phyloP scores from a whole-genome alignment of 495 filamentous ascomycete species.

The Immersiella caudata region DNA sequence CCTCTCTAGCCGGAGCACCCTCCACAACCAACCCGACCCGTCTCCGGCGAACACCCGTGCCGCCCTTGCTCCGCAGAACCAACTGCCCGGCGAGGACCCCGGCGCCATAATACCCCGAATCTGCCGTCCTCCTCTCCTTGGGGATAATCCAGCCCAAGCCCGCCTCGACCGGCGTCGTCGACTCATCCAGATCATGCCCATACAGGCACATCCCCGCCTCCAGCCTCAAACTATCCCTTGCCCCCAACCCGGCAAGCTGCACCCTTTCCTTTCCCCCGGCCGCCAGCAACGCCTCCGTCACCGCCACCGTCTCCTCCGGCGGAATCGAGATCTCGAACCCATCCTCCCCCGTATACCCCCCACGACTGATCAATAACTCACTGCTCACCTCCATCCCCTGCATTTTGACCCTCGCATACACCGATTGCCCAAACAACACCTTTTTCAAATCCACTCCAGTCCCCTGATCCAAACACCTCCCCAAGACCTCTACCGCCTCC shows the following conservation, averaged over 20 bases:
- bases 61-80: conserved; percentile 66
- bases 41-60: conserved; percentile 65
- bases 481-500: conserved; percentile 64
- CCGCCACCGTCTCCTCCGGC: conserved; percentile 53
- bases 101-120: conserved; percentile 71
- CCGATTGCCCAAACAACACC: conserved; percentile 78
- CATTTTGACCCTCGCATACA: conserved; percentile 54
- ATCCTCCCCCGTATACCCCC: conserved; percentile 96
- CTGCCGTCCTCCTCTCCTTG: conserved; percentile 68
- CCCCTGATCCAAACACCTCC: conserved; percentile 51
- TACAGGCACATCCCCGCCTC: conserved; percentile 99
- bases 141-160: conserved; percentile 84
- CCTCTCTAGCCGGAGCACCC: conserved; percentile 88
- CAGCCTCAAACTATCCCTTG: conserved; percentile 86
- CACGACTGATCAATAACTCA: conserved; percentile 77
- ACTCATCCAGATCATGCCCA: conserved; percentile 92
- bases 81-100: conserved; percentile 73
- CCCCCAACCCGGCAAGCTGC: conserved; percentile 83
- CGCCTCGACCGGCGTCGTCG: conserved; percentile 84
- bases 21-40: conserved; percentile 82
- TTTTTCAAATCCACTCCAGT: conserved; percentile 60
- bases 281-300: conserved; percentile 65
- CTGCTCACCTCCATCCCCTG: conserved; percentile 44
- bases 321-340: conserved; percentile 95
- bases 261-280: conserved; percentile 62